Evolutionary conservation across 164 flowering plant species (phyloP).

Genomic region (Taxillus chinensis): DNA sequence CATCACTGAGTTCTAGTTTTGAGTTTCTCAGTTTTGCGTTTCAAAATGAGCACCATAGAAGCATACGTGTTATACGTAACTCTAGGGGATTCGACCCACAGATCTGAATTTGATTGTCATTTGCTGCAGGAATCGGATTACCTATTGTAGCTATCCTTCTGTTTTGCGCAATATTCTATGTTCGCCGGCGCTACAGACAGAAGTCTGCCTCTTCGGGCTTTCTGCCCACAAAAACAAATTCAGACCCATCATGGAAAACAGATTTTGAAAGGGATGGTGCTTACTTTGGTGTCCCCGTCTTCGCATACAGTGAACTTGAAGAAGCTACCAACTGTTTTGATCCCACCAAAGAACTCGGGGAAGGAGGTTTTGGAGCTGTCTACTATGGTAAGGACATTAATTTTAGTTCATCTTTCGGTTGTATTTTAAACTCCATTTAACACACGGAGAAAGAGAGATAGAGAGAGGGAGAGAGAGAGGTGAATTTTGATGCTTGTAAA

Average conservation of each 20-base stretch:
- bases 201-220: too few relatives aligned
- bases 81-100: too few relatives aligned
- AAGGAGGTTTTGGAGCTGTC: conserved; percentile 7
- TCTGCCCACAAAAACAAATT: too few relatives aligned
- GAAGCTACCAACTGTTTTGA: conserved; percentile 7
- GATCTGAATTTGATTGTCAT: neutral
- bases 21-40: neutral
- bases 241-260: neutral
- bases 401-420: too few relatives aligned
- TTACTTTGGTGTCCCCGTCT: conserved; percentile 5
- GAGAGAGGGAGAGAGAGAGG: too few relatives aligned
- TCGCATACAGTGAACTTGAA: conserved; percentile 6
- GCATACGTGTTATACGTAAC: too few relatives aligned
- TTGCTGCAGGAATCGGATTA: conserved; percentile 10
- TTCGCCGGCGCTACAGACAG: neutral
- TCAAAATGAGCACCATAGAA: neutral
- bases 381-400: neutral
- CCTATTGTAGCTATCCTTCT: neutral
- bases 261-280: neutral
- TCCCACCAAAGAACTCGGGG: conserved; percentile 5
- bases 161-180: neutral
- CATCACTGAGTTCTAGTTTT: neutral
- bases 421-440: too few relatives aligned
- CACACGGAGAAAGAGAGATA: too few relatives aligned
- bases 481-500: neutral